A percentile compares a stretch with the other conserved stretches of the same genome.
Evolutionary conservation across 2,329 filamentous ascomycete species (phyloP).

Genomic region (Penicillium aurantiogriseum): DNA sequence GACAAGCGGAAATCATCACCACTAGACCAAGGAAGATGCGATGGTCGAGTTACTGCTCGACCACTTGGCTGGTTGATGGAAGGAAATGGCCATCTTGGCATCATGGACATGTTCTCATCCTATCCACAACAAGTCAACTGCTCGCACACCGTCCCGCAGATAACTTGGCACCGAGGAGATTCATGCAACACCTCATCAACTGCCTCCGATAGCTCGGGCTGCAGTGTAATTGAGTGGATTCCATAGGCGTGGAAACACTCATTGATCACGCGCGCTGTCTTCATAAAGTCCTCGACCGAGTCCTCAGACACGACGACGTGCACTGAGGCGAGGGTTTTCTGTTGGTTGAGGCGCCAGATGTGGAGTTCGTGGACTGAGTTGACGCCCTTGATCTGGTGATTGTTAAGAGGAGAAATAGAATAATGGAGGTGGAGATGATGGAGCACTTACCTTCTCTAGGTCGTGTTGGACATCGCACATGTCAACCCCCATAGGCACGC

Average conservation of each 20-base stretch:
- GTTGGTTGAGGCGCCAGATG: constrained; percentile 71
- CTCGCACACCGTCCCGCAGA: constrained; percentile 54
- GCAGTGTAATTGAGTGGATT: constrained; percentile 68
- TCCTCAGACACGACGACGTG: constrained; percentile 64
- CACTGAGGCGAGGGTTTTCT: constrained; percentile 66
- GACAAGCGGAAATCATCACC: constrained; percentile 34
- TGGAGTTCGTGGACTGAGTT: constrained; percentile 69
- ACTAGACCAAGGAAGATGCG: constrained; percentile 31
- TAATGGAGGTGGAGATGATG: not conserved
- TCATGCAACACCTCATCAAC: constrained; percentile 20
- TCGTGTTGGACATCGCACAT: constrained; percentile 66
- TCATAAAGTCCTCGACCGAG: constrained; percentile 58
- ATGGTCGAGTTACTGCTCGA: constrained; percentile 22
- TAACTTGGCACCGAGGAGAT: constrained; percentile 47
- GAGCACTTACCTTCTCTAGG: constrained; percentile 57
- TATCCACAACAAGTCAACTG: constrained; percentile 53
- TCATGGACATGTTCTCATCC: not conserved
- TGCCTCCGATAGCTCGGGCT: constrained; percentile 56
- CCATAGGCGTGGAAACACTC: constrained; percentile 73
- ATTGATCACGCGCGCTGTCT: constrained; percentile 60
- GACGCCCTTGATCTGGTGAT: constrained; percentile 60
- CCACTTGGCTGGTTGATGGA: constrained; percentile 25
- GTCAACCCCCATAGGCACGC: constrained; percentile 60
- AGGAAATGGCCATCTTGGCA: not conserved
- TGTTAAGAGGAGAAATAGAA: constrained; percentile 12